Evolutionary conservation across 2,329 filamentous ascomycete species (phyloP), one percentile per base, ranked within the genome.

Genomic region (Fusarium sp.): DNA sequence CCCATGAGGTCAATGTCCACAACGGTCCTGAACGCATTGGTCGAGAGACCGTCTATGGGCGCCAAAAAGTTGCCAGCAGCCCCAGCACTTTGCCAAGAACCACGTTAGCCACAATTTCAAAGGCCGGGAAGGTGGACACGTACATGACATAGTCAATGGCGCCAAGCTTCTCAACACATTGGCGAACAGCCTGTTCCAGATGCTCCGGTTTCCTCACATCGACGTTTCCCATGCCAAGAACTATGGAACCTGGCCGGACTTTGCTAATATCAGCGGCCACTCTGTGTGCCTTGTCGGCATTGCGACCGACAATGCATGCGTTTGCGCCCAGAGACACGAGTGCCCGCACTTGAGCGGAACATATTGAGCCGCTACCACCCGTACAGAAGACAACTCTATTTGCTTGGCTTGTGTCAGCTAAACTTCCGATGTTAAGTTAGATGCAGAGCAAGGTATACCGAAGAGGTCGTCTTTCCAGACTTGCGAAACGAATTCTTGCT

Each of bases 21-120:
- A 10, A 62, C 60, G n/a, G 30, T 62, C 34, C 36, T 57, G 60
- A 62, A 62, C 12, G 60, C 60, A 37, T 62, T 62, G 30, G 60
- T 27, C 2, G 34, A 44, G 8, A 62, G 44, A 4, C 34, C 23
- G 30, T 43, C 36, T n/a, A 57, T 37, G 2, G 54, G 27, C 3
- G 53, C 37, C 12, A 62, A 46, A 34, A 62, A 62, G 13, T 62
- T 62, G 15, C 60, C 60, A 7, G 60, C 60, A 31, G 60, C 60
- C 2, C 60, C 60, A 23, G 52, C 52, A 23, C 18, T 23, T 23
- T 23, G 2, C 18, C 18, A 23, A 23, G 18, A 23, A 23, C 18
- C 18, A 23, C 18, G 18, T 23, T 23, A 23, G 18, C 18, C 18
- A 23, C 4, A 23, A 3, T 23, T 2, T 23, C 18, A 23, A 23